Evolutionary conservation across 768 basidiomycete genomes (phyloP), one percentile per base, ranked within the genome.

Genomic region (Lentinula detonsa): DNA sequence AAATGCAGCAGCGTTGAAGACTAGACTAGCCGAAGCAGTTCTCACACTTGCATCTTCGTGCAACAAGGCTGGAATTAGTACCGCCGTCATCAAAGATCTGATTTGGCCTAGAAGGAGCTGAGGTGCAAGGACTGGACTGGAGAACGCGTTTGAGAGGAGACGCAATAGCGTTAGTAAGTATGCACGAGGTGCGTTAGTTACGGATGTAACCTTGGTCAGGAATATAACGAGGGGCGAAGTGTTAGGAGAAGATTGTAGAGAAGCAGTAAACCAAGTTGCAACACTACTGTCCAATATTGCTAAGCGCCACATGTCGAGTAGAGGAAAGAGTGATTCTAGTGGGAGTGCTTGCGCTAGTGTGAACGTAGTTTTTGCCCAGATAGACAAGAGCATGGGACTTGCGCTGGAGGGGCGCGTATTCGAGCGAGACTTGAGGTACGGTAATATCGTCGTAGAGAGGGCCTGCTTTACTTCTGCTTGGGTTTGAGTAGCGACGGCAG

Each of bases 241-340:
- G 7, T 73, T 60, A 0, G 71, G 64, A 1, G 45, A 6, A 23
- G 49, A 52, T 5, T 67, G 67, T 3, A 61, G 61, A 15, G 69
- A 68, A 2, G 76, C 63, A 5, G 81, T 73, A 40, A 70, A 74
- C 85, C 84, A 90, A 0, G 72, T 69, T 0, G 81, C 79, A 16
- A 86, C 81, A 1, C 78, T 68, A 0, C 80, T 75, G 69, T 92
- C 87, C 21, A 95, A 81, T 16, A 91, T 70, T 0, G 87, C 88
- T 9, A 95, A 78, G 1, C 93, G 80, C 88, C 92, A 91, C 64
- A 95, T 77, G 68, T 96, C 94, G 10, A 86, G 81, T 4, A 95
- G 69, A 0, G 94, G 93, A 75, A 95, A 96, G 34, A 93, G 76
- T 42, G 83, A 75, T 8, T 79, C 76, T 0, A 77, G 59, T 0